These are phyloP conservation scores for Cutaneotrichosporon spelunceum DNA, from an alignment of 1,284 basidiomycete genomes.

Conservation along the genomic window DNA sequence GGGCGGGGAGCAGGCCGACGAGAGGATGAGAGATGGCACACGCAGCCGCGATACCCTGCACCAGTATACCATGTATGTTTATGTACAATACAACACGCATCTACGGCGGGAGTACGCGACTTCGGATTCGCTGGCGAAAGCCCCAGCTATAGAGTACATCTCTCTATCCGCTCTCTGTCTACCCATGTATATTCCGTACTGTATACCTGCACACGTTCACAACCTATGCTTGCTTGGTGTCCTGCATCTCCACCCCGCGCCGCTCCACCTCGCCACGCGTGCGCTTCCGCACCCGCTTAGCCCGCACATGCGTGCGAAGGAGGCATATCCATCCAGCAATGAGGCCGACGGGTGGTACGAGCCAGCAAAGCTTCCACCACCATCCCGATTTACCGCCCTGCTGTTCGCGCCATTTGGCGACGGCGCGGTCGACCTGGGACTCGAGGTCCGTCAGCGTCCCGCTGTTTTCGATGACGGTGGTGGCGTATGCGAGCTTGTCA, in stretches of 20 bases:
- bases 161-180: no score
- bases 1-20: neutral
- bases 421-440: conserved; percentile 64
- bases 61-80: neutral
- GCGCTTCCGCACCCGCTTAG: conserved; percentile 24
- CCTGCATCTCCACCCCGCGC: neutral
- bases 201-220: neutral
- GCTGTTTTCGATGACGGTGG: conserved; percentile 85
- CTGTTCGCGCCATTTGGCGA: conserved; percentile 60
- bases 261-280: conserved; percentile 35
- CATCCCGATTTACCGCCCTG: conserved; percentile 55
- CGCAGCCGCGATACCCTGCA: neutral
- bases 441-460: conserved; percentile 68
- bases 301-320: conserved; percentile 23
- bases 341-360: conserved; percentile 72
- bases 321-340: conserved; percentile 35
- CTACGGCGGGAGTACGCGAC: neutral
- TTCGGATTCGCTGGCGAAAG: no score
- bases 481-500: conserved; percentile 77
- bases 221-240: neutral
- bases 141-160: no score
- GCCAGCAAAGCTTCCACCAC: conserved; percentile 72
- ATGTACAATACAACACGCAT: no score
- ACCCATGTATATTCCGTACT: no score
- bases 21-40: neutral